phyloP scores from a whole-genome alignment of 2,329 filamentous ascomycete genomes.

The Pyricularia pennisetigena region DNA sequence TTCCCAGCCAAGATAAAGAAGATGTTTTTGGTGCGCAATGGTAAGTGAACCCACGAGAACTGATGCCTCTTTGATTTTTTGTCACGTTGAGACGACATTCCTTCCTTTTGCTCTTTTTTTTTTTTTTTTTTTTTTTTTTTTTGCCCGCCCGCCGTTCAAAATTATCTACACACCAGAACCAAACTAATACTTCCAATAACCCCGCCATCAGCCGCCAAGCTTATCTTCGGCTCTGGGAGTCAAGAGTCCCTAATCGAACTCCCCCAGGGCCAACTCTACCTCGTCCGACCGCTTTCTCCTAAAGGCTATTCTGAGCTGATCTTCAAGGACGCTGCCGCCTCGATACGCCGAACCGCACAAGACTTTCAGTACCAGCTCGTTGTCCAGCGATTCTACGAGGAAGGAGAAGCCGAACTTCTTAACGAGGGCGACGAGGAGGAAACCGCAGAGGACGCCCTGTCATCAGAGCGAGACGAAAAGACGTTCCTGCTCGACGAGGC shows the following conservation, averaged over 20 bases:
- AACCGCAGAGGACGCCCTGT: conserved; percentile 62
- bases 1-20: conserved; percentile 7
- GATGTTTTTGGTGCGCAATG: conserved; percentile 33
- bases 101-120: neutral
- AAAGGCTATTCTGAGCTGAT: conserved; percentile 99
- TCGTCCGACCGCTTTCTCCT: conserved; percentile 87
- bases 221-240: conserved; percentile 77
- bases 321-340: conserved; percentile 92
- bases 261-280: conserved; percentile 90
- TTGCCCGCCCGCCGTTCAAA: neutral
- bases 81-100: neutral
- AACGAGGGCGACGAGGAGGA: conserved; percentile 86
- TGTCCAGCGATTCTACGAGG: conserved; percentile 91
- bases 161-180: neutral
- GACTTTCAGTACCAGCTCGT: conserved; percentile 98
- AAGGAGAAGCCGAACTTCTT: conserved; percentile 86
- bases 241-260: conserved; percentile 94
- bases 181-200: conserved; percentile 6
- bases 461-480: conserved; percentile 87
- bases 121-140: neutral
- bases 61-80: neutral
- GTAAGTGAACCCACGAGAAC: conserved; percentile 16
- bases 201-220: conserved; percentile 64
- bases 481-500: conserved; percentile 91
- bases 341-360: conserved; percentile 84